Base-by-base conservation (phyloP, 169 alveolate species). In the Eimeria falciformis region DNA sequence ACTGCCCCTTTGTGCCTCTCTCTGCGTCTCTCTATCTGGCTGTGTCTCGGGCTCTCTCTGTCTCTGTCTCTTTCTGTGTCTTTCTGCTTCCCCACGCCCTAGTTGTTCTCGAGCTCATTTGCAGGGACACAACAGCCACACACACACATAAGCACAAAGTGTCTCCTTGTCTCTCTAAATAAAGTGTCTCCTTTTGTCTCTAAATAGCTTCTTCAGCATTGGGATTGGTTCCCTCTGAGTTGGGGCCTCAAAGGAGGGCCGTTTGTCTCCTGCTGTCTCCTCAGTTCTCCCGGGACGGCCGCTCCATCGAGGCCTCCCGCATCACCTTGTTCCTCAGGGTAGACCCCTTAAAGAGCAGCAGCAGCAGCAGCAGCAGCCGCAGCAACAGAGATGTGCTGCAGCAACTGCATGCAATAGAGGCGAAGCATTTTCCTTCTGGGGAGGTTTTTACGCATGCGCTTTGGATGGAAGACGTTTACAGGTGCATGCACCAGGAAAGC, bases 381-480 rank as follows among this genome's bases (percentile, higher is more conserved):
- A 62, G 73, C 79, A 68, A 68, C 47, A 23, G 12, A 0, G 43
- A 5, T 17, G 79, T 68, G 79, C 79, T 68, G 79, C 79, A 68
- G 47, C 53, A 68, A 14, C 79, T 68, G 47, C 79, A 47, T 9
- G 43, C 79, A 5, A 7, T 68, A 25, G 79, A 68, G 79, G 9
- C 9, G 29, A 68, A 33, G 53, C 79, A 68, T 47, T 68, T 68
- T 47, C 79, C 79, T 7, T 18, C 50, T 5, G 79, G 79, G 18
- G 79, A 47, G 79, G 79, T 68, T n/a, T 68, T 27, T 33, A 17
- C 25, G 45, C 79, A 68, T 25, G 79, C 79, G 14, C 23, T 23
- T n/a, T 68, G 79, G 79, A 68, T 68, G 79, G 79, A 68, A 27
- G 79, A 68, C 29, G 79, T 68, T n/a, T 68, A 68, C 79, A 68